phyloP scores from a whole-genome alignment of 768 basidiomycete genomes.

The Trametes sanguinea region DNA sequence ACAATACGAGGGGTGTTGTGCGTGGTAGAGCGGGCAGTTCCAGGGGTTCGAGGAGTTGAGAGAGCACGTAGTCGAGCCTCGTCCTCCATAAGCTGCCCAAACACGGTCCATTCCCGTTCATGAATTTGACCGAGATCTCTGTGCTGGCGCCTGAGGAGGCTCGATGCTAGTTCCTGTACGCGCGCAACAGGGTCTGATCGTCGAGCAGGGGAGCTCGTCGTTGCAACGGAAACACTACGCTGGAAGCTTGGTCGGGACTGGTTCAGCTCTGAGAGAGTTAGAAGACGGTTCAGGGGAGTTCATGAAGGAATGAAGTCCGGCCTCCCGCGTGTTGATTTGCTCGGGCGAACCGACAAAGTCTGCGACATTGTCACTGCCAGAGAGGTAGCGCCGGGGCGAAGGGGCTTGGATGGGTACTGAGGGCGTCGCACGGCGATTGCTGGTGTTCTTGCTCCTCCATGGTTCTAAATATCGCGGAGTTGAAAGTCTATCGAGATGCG shows the following conservation, averaged over 20 bases:
- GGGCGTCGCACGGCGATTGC: neutral
- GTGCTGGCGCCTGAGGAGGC: constrained; percentile 7
- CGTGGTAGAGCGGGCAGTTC: constrained; percentile 7
- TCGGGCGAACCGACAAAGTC: constrained; percentile 25
- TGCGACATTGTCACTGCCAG: neutral
- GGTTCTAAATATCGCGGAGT: neutral
- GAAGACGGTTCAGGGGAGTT: neutral
- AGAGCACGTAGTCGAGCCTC: constrained; percentile 21
- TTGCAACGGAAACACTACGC: constrained; percentile 19
- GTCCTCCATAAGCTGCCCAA: constrained; percentile 70
- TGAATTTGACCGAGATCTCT: neutral
- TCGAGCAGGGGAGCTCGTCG: neutral
- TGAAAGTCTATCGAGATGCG: neutral
- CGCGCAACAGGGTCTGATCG: constrained; percentile 11
- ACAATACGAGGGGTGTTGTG: neutral
- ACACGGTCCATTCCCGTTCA: constrained; percentile 58
- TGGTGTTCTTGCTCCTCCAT: neutral
- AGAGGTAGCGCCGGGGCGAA: neutral
- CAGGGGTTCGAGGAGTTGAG: neutral
- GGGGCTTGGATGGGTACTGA: constrained; percentile 2
- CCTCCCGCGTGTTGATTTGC: neutral
- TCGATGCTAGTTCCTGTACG: constrained; percentile 18
- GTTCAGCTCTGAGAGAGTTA: neutral
- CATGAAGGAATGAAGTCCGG: constrained; percentile 9
- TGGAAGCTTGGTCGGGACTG: constrained; percentile 14